Evolutionary conservation across 352 stramenopile species (phyloP), one percentile per base, ranked within the genome.

Genomic region (Pythium periplocum): DNA sequence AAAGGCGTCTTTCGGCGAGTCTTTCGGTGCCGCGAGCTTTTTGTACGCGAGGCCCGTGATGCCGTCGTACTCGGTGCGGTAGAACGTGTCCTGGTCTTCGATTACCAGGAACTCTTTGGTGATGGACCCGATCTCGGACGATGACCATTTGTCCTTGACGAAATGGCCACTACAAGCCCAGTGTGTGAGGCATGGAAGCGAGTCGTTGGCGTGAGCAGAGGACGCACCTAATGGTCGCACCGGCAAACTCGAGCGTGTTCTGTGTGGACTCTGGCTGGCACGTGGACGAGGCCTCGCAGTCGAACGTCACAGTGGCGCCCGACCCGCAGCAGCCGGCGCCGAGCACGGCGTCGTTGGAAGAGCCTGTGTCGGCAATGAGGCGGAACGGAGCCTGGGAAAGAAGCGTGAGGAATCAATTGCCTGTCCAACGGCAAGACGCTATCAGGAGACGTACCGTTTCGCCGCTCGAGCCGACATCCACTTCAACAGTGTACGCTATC

Each of bases 341-440:
- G 4, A 91, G 68, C 34, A 92, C 69, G 1, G 83, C 83, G 37
- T 86, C 75, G 44, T 91, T 94, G 7, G 81, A 88, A n/a, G 83
- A 94, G 2, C 83, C 83, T 0, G 83, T 94, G 65, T 94, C 83
- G 45, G 79, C 75, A 40, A 94, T 87, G 10, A 94, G 50, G 42
- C 73, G 71, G 49, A 90, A 94, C 3, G 68, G 70, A n/a, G 86
- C 87, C 80, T 90, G 17, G 45, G 31, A 26, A 26, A 26, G 17
- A 26, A 26, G 17, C 17, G 17, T 26, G 17, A 26, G 17, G 17
- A 26, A 26, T 26, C 17, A 26, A 26, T 26, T 26, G 17, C 17
- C 17, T 26, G 17, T 26, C 17, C 17, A 26, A 26, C 17, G 17
- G 17, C 17, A 26, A 26, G 17, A 26, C 17, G 17, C 17, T 26